Percentiles rank a stretch among this genome's conserved stretches.
These are phyloP conservation scores for Epithemia pelagica DNA, from an alignment of 108 stramenopile genomes.

Conservation along the genomic window DNA sequence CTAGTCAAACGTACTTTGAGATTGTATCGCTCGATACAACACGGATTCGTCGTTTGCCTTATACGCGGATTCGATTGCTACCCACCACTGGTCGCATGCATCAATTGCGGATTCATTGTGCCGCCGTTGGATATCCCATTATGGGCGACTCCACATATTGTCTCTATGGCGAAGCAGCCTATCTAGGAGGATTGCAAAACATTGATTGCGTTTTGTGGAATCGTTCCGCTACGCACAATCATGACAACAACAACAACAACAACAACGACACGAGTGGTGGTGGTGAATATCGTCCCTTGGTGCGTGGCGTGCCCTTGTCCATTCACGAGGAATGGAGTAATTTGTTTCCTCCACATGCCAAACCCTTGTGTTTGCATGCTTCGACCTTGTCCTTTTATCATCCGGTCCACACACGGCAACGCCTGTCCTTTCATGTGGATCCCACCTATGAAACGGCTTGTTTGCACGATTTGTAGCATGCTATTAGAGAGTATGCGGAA, in stretches of 20 bases:
- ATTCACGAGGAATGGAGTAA: constrained; percentile 30
- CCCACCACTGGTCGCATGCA: constrained; percentile 80
- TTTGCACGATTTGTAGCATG: no score
- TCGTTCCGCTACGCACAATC: neutral
- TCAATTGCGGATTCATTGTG: constrained; percentile 83
- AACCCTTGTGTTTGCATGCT: constrained; percentile 78
- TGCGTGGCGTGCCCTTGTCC: constrained; percentile 12
- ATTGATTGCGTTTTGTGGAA: neutral
- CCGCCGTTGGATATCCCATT: constrained; percentile 81
- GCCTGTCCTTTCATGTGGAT: neutral
- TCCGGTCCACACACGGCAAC: constrained; percentile 20
- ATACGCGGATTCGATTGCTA: constrained; percentile 51
- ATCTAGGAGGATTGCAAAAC: constrained; percentile 32
- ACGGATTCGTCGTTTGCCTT: constrained; percentile 18
- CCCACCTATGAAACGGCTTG: no score
- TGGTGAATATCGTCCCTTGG: neutral
- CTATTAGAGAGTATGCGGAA: no score
- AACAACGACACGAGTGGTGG: neutral
- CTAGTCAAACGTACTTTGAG: constrained; percentile 54
- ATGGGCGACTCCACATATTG: constrained; percentile 80
- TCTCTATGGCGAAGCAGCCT: constrained; percentile 53
- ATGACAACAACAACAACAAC: no score
- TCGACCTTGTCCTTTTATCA: constrained; percentile 42
- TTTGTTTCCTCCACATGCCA: constrained; percentile 18
- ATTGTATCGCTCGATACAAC: constrained; percentile 22